Percentiles rank a stretch among this genome's conserved stretches.
These are phyloP conservation scores for Trichoderma simmonsii DNA, from an alignment of 2,329 filamentous ascomycete species.

Conservation along the genomic window DNA sequence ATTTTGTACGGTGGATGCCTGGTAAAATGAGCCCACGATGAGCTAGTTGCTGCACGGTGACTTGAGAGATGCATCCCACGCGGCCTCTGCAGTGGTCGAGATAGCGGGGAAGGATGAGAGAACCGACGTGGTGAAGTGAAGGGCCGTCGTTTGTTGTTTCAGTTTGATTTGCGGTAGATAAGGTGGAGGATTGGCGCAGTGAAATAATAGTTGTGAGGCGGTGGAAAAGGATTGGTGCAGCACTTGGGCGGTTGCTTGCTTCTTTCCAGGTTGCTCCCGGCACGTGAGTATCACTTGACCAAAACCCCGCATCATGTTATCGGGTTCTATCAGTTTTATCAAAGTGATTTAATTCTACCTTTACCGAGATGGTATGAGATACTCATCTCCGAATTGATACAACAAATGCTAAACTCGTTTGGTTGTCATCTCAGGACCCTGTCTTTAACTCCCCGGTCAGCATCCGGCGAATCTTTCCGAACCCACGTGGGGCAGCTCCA, in stretches of 20 bases:
- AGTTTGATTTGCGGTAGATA: not conserved
- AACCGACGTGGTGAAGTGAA: not conserved
- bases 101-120: not conserved
- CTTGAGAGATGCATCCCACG: not conserved
- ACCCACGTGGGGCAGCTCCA: slow-evolving; percentile 1
- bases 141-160: not conserved
- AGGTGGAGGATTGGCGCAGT: not conserved
- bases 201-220: not conserved
- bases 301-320: not conserved
- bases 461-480: not conserved
- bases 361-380: no score
- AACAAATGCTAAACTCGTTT: not conserved
- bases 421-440: no score
- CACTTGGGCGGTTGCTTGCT: not conserved
- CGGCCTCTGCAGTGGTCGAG: not conserved
- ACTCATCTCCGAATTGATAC: not conserved
- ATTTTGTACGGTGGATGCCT: not conserved
- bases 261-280: not conserved
- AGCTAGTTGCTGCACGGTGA: not conserved
- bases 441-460: slow-evolving; percentile 12
- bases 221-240: not conserved
- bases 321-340: not conserved
- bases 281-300: not conserved
- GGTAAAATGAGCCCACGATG: not conserved
- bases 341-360: no score